These are phyloP conservation scores for Pleurotus djamor DNA, from an alignment of 768 basidiomycete species.

Conservation along the genomic window DNA sequence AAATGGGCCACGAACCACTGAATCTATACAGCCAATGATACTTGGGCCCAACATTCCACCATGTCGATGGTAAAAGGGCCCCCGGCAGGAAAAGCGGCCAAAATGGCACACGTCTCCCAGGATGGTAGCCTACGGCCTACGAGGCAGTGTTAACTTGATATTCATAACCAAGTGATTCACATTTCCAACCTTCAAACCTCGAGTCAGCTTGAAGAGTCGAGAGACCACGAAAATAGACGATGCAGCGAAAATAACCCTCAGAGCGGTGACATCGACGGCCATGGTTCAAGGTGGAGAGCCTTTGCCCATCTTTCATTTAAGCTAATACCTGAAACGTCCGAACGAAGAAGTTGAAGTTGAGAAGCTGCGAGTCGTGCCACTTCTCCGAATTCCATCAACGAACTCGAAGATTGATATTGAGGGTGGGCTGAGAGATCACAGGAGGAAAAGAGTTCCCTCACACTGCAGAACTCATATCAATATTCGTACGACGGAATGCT, in stretches of 20 bases:
- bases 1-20: slow-evolving; percentile 21
- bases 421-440: no score
- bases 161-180: not conserved
- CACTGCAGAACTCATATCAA: no score
- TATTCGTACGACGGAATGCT: no score
- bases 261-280: no score
- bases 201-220: slow-evolving; percentile 24
- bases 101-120: slow-evolving; percentile 39
- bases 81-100: slow-evolving; percentile 36
- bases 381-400: no score
- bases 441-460: no score
- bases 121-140: slow-evolving; percentile 33
- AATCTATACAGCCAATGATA: slow-evolving; percentile 35
- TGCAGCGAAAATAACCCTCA: no score
- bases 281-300: not conserved
- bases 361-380: no score
- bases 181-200: slow-evolving; percentile 27
- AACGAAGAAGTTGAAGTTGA: no score
- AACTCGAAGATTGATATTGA: no score
- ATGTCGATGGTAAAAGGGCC: slow-evolving; percentile 30
- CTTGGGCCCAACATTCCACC: slow-evolving; percentile 39
- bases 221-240: slow-evolving; percentile 4
- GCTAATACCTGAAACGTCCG: no score
- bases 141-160: not conserved
- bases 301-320: no score